Evolutionary conservation across 1,284 basidiomycete species (phyloP).

Genomic region (Anthracocystis walkeri): DNA sequence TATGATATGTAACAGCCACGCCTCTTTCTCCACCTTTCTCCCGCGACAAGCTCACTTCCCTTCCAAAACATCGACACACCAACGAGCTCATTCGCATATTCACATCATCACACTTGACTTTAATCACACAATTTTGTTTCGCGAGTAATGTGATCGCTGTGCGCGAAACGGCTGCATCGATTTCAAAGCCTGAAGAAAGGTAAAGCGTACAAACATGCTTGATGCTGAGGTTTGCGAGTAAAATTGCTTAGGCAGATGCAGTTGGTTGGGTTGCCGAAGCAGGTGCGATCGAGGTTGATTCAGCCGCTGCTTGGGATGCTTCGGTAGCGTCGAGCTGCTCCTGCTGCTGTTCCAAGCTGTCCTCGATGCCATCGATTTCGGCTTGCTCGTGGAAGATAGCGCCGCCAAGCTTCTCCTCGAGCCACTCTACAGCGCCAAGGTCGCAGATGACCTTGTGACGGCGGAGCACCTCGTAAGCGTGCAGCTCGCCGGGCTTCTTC

Average conservation of each 20-base stretch:
- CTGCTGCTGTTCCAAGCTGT: slow-evolving; percentile 11
- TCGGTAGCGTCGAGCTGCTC: slow-evolving; percentile 9
- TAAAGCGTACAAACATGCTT: slow-evolving; percentile 7
- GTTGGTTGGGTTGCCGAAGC: slow-evolving; percentile 10
- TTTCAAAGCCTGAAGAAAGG: neutral
- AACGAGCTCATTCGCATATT: neutral
- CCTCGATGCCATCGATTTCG: slow-evolving; percentile 16
- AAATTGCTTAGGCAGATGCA: slow-evolving; percentile 8
- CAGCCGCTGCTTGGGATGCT: neutral
- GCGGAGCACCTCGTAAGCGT: slow-evolving; percentile 68
- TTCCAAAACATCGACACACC: neutral
- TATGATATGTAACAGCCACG: too few species aligned
- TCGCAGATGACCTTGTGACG: slow-evolving; percentile 61
- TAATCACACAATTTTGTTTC: neutral
- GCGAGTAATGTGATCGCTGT: neutral
- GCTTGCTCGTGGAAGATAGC: slow-evolving; percentile 60
- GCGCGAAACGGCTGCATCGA: neutral
- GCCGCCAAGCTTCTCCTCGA: slow-evolving; percentile 68
- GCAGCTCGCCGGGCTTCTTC: slow-evolving; percentile 68
- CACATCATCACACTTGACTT: neutral
- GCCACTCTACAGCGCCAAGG: slow-evolving; percentile 69
- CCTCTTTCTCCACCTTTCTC: too few species aligned
- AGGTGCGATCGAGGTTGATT: neutral
- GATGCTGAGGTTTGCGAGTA: neutral
- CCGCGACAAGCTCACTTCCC: too few species aligned